Evolutionary conservation across 768 basidiomycete species (phyloP), one percentile per base, ranked within the genome.

Genomic region (Lentinula guzmanii): DNA sequence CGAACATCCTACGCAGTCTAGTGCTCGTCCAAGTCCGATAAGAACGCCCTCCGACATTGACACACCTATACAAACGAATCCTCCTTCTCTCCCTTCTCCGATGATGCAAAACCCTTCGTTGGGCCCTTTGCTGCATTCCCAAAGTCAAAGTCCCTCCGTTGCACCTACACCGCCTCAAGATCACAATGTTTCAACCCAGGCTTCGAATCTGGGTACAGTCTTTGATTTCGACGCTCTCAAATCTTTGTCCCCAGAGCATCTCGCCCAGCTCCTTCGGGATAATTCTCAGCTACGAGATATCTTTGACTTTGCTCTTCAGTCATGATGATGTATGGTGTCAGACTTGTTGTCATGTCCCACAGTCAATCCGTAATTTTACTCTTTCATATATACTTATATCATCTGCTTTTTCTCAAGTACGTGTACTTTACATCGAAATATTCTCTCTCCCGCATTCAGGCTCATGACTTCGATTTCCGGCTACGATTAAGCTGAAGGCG

Each of bases 181-280:
- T 13, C 39, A 48, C 11, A 13, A 24, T 5, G 10, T 42, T 18
- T 18, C 43, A 16, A 3, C n/a, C n/a, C 6, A 59, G 43, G 31
- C 31, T 31, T 5, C 24, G 7, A 41, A 6, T 45, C n/a, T 5
- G 10, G 21, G 18, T n/a, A 15, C 58, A 34, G 24, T 48, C n/a
- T 33, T 37, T 34, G 58, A 59, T 51, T 59, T 59, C 18, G 45
- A 59, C n/a, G 46, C 58, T 7, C 46, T 59, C 28, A 51, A 46
- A 41, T 5, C 58, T 50, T 37, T 59, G 48, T 28, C 13, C 9
- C 58, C 58, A 1, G 58, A 33, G 3, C 58, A 59, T 10, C 43
- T 59, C 16, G 46, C 46, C 28, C 45, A 50, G 21, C 45, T 59
- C n/a, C 5, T 59, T 16, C 58, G 37, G 4, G 33, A 59, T 39